phyloP scores from a whole-genome alignment of 306 rosid genomes.

The Ziziphus jujuba region DNA sequence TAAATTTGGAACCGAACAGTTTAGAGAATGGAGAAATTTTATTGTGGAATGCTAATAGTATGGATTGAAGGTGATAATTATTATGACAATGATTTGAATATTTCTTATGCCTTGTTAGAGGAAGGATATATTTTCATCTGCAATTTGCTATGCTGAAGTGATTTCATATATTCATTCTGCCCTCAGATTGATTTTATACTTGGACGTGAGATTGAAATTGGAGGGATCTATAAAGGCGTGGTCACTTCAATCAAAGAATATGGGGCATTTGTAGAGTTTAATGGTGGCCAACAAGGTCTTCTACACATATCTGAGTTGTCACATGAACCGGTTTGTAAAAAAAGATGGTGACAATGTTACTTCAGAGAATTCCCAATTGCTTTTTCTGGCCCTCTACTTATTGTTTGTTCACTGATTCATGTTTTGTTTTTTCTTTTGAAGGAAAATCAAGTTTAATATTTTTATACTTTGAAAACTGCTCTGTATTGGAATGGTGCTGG shows the following conservation, averaged over 20 bases:
- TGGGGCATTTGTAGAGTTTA: conserved; percentile 93
- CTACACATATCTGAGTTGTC: conserved; percentile 95
- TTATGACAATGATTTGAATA: background rate
- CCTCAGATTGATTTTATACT: conserved; percentile 77
- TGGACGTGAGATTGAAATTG: conserved; percentile 92
- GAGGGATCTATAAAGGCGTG: conserved; percentile 79
- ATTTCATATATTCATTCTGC: conserved; percentile 13
- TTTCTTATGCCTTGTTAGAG: conserved; percentile 3
- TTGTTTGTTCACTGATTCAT: too few species aligned
- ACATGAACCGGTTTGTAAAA: conserved; percentile 64
- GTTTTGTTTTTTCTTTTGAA: too few species aligned
- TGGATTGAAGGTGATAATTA: background rate
- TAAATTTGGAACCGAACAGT: background rate
- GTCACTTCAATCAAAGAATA: conserved; percentile 74
- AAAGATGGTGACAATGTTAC: background rate
- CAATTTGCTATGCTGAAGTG: background rate
- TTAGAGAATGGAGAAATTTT: background rate
- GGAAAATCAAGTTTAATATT: too few species aligned
- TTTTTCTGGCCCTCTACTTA: too few species aligned
- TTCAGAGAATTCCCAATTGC: background rate
- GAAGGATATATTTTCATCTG: background rate
- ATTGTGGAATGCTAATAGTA: background rate
- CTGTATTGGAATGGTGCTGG: too few species aligned
- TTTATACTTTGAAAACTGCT: too few species aligned
- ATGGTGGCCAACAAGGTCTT: conserved; percentile 97